phyloP scores from a whole-genome alignment of 2,329 filamentous ascomycete genomes.

The Chalara sp. region DNA sequence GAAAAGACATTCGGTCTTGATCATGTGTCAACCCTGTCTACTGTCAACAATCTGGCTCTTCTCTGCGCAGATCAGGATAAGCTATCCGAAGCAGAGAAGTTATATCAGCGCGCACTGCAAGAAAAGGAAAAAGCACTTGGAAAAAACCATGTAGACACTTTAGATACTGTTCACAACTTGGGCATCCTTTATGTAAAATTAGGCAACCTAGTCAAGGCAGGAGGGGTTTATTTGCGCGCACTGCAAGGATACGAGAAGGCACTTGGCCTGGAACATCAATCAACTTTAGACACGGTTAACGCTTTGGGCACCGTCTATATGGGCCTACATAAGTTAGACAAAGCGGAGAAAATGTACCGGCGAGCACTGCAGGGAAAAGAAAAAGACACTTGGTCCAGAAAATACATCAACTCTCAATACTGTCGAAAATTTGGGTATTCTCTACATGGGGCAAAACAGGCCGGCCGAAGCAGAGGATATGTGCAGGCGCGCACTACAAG shows the following conservation, averaged over 20 bases:
- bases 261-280: constrained; percentile 6
- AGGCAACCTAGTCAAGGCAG: constrained; percentile 2
- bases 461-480: constrained; percentile 7
- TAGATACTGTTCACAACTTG: constrained; percentile 1
- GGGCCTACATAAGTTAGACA: constrained; percentile 13
- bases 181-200: background rate
- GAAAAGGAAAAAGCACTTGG: constrained; percentile 8
- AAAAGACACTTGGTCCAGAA: constrained; percentile 6
- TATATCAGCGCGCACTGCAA: constrained; percentile 16
- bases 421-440: constrained; percentile 2
- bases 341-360: constrained; percentile 1
- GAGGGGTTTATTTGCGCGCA: constrained; percentile 1
- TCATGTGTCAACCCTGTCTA: constrained; percentile 4
- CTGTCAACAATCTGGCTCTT: constrained; percentile 4
- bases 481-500: constrained; percentile 8
- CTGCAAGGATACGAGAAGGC: too few relatives aligned
- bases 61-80: constrained; percentile 17
- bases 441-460: constrained; percentile 1
- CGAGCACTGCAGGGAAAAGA: constrained; percentile 13
- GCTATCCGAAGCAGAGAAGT: constrained; percentile 17
- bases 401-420: constrained; percentile 3
- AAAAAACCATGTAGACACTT: constrained; percentile 4
- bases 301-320: constrained; percentile 11
- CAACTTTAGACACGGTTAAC: constrained; percentile 5
- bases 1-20: constrained; percentile 10